Conservation (phyloP, 345 rosid species). For the Cardamine resedifolia region DNA sequence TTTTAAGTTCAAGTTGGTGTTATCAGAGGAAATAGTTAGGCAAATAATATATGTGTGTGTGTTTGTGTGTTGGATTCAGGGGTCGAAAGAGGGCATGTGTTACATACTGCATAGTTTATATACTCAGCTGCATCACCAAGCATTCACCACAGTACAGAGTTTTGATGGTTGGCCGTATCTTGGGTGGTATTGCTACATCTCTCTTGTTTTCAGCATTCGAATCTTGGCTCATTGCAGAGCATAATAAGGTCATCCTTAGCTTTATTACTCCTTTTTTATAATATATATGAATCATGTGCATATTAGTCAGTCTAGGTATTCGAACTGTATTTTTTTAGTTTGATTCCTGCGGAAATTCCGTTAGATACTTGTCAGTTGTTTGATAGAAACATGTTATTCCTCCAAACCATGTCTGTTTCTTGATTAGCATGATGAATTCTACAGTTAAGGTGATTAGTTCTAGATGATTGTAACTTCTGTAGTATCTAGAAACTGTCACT, state of each 20-base stretch:
- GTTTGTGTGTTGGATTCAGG: slow-evolving; percentile 46
- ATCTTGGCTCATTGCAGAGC: slow-evolving; percentile 99
- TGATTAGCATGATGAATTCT: neutral
- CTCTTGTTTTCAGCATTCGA: slow-evolving; percentile 85
- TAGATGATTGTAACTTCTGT: neutral
- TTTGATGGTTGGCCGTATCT: slow-evolving; percentile 86
- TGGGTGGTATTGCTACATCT: slow-evolving; percentile 98
- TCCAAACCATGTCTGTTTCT: neutral
- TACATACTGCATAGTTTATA: slow-evolving; percentile 84
- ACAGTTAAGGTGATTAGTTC: neutral
- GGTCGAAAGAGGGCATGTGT: slow-evolving; percentile 92
- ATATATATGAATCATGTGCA: neutral
- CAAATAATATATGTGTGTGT: neutral
- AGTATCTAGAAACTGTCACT: slow-evolving; percentile 2
- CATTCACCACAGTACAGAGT: slow-evolving; percentile 92
- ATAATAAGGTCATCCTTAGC: slow-evolving; percentile 63
- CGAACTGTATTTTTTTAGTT: neutral
- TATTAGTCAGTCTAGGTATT: neutral
- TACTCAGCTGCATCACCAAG: slow-evolving; percentile 87
- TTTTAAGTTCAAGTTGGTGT: slow-evolving; percentile 13
- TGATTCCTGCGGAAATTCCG: neutral
- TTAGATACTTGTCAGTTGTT: neutral
- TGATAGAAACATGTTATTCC: neutral
- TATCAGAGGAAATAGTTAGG: neutral
- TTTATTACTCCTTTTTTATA: neutral